phyloP scores from a whole-genome alignment of 1,284 basidiomycete species.

The Coniferiporia sulphurascens region DNA sequence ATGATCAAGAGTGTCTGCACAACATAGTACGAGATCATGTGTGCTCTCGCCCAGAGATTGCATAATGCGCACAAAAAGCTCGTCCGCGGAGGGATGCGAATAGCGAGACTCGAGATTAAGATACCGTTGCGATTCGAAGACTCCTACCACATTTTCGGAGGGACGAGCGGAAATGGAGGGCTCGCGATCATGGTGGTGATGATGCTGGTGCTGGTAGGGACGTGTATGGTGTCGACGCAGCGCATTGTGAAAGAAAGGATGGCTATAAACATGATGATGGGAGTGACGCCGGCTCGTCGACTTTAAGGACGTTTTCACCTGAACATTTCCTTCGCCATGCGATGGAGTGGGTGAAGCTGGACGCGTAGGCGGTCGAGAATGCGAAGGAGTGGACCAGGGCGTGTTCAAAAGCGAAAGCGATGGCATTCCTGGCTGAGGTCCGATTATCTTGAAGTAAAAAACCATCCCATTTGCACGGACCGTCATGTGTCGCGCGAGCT shows the following conservation, averaged over 20 bases:
- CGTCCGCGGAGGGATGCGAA: slow-evolving; percentile 47
- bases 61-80: slow-evolving; percentile 46
- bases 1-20: slow-evolving; percentile 41
- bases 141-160: slow-evolving; percentile 64
- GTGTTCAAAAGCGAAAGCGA: slow-evolving; percentile 6
- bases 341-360: slow-evolving; percentile 26
- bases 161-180: not conserved
- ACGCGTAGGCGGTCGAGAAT: slow-evolving; percentile 21
- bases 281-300: not conserved
- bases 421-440: slow-evolving; percentile 37
- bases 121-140: slow-evolving; percentile 78
- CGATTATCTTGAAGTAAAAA: slow-evolving; percentile 59
- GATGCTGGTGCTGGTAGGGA: not conserved
- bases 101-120: slow-evolving; percentile 66
- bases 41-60: slow-evolving; percentile 54
- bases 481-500: slow-evolving; percentile 44
- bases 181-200: not conserved
- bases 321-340: slow-evolving; percentile 21
- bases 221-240: slow-evolving; percentile 8
- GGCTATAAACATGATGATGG: not conserved
- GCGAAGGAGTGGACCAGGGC: slow-evolving; percentile 17
- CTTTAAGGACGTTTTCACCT: not conserved
- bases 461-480: slow-evolving; percentile 60
- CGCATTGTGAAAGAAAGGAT: not conserved
- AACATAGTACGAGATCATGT: slow-evolving; percentile 49